Evolutionary conservation across 306 rosid genomes (phyloP).

Genomic region (Ormosia emarginata): DNA sequence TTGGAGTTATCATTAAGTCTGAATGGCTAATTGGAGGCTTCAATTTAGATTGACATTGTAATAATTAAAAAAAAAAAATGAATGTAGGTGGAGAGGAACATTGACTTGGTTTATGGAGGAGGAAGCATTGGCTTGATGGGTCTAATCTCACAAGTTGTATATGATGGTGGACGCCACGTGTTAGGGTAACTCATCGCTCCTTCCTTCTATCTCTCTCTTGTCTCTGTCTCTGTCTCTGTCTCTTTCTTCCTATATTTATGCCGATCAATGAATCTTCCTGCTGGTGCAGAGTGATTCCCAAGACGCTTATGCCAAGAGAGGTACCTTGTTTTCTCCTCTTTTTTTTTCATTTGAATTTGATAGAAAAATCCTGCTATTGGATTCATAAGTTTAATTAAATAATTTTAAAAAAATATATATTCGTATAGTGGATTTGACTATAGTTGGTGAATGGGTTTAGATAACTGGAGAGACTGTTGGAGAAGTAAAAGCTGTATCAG

Average conservation of each 20-base stretch:
- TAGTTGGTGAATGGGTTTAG: conserved; percentile 25
- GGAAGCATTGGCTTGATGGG: conserved; percentile 99
- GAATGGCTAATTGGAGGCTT: not conserved
- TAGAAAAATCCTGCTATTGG: not conserved
- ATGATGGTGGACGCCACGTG: conserved; percentile 97
- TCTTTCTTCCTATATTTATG: not conserved
- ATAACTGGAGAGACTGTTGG: conserved; percentile 84
- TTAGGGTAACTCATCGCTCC: conserved; percentile 52
- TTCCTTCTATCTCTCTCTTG: not conserved
- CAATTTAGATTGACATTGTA: not conserved
- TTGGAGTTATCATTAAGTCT: not conserved
- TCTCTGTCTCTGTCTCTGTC: not conserved
- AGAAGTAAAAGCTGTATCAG: conserved; percentile 82
- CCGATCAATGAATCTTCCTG: not conserved
- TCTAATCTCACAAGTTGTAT: conserved; percentile 75
- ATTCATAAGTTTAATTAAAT: not conserved
- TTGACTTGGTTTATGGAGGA: conserved; percentile 98
- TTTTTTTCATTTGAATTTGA: not conserved
- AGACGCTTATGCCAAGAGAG: conserved; percentile 89
- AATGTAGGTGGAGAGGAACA: conserved; percentile 75
- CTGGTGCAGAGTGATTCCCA: conserved; percentile 76
- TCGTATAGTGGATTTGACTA: not conserved
- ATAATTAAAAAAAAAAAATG: not conserved
- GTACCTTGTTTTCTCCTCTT: conserved; percentile 22
- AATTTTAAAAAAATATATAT: not conserved